Evolutionary conservation across 2,329 filamentous ascomycete species (phyloP), one percentile per base, ranked within the genome.

Genomic region (Fusarium burgessii): DNA sequence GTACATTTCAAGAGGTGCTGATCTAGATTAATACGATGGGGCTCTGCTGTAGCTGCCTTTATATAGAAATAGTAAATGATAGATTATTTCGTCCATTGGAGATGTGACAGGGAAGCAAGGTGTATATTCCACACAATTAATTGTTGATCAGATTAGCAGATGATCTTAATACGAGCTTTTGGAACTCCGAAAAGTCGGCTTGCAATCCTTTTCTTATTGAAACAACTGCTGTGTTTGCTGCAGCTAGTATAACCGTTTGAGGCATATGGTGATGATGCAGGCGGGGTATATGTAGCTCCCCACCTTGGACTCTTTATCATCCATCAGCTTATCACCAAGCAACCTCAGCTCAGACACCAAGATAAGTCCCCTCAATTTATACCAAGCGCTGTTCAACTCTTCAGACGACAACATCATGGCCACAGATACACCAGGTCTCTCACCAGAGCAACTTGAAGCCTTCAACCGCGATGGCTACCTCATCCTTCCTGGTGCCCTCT

Each of bases 381-480:
- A 17, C 6, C 12, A 8, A 8, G 0, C 15, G 33, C 14, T 18
- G 5, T 10, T 15, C 1, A 27, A 17, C 6, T 23, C 12, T 12
- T 29, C 32, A 27, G 32, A 17, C 12, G 5, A 14, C 12, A 41
- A 20, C 15, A 18, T 20, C 25, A 77, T 76, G 74, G 47, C 72
- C 27, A 50, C 63, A 20, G 55, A 68, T 45, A 58, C 62, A 9
- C 51, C 62, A 18, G 92, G 91, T 61, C 92, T 98, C 62, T 92
- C 91, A 18, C 81, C 89, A 45, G 85, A 88, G 35, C 94, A 98
- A 78, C 83, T 96, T 49, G 79, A 87, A 51, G 85, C 87, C 77
- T 98, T 97, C 85, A 80, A 92, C 74, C 85, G 88, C 54, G 93
- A 98, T 83, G 96, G 96, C 82, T 98, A 97, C 83, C 91, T 98